Evolutionary conservation across 2,329 filamentous ascomycete species (phyloP).

Genomic region (Aspergillus phoenicis): DNA sequence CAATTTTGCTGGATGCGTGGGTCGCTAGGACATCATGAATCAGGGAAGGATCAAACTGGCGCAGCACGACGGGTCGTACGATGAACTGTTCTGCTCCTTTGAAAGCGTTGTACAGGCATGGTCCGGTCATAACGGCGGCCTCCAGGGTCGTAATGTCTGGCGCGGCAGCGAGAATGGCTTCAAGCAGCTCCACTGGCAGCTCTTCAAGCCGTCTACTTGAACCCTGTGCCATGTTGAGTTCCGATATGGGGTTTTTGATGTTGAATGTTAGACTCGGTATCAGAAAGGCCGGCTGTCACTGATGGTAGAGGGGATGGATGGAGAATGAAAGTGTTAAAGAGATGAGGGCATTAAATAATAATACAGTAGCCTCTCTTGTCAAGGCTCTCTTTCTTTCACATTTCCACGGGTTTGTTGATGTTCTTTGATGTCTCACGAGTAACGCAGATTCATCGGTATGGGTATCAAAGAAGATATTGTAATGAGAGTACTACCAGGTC

Average conservation of each 20-base stretch:
- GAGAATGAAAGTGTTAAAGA: too few species aligned
- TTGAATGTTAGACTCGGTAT: too few species aligned
- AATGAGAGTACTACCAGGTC: too few species aligned
- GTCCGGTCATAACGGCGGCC: neutral
- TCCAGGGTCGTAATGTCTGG: neutral
- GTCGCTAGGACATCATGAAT: neutral
- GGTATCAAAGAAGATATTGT: too few species aligned
- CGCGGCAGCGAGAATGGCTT: neutral
- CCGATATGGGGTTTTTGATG: neutral
- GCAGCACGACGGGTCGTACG: neutral
- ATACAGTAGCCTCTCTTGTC: too few species aligned
- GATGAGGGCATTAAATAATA: too few species aligned
- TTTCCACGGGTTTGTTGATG: too few species aligned
- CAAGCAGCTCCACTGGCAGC: neutral
- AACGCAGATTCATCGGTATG: too few species aligned
- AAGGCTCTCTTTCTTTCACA: too few species aligned
- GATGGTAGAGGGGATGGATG: too few species aligned
- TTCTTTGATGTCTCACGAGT: too few species aligned
- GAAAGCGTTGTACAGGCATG: neutral
- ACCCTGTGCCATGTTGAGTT: neutral
- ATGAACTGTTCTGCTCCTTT: neutral
- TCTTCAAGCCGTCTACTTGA: neutral
- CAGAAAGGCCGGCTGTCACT: too few species aligned
- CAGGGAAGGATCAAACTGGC: neutral
- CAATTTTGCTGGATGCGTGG: neutral